Conservation (phyloP, 495 filamentous ascomycete genomes). For the Daldinia childiae region DNA sequence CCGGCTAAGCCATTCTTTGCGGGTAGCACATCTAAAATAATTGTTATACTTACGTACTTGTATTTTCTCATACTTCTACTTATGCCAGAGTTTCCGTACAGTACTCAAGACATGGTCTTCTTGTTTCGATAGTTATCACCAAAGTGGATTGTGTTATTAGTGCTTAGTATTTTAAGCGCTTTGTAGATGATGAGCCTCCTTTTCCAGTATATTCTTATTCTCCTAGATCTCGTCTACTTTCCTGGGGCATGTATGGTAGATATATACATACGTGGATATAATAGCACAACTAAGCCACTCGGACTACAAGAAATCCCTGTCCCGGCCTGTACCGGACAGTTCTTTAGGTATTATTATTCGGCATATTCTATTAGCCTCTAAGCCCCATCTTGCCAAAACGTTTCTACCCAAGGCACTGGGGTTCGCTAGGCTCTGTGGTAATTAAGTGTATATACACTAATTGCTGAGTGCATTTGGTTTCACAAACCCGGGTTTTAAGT, state of each 20-base stretch:
- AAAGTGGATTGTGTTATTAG: background rate
- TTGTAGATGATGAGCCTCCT: background rate
- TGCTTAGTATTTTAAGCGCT: background rate
- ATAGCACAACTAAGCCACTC: slow-evolving; percentile 28
- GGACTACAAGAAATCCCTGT: slow-evolving; percentile 25
- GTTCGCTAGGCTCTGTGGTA: slow-evolving; percentile 23
- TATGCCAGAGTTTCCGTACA: background rate
- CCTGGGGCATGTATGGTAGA: background rate
- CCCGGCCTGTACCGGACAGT: slow-evolving; percentile 21
- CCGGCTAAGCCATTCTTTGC: background rate
- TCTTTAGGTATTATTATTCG: slow-evolving; percentile 25
- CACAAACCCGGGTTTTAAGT: slow-evolving; percentile 24
- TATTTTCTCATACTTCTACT: background rate
- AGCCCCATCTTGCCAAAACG: slow-evolving; percentile 28
- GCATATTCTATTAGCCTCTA: slow-evolving; percentile 26
- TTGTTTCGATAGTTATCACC: background rate
- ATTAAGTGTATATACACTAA: slow-evolving; percentile 5
- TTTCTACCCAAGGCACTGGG: slow-evolving; percentile 36
- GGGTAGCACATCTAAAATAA: background rate
- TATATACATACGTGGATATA: slow-evolving; percentile 26
- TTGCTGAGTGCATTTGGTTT: slow-evolving; percentile 28
- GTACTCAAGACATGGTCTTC: background rate
- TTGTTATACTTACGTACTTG: background rate
- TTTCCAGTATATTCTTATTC: background rate
- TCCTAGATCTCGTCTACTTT: background rate